Conservation (phyloP, 1,284 basidiomycete species). For the Ganoderma lucidum region DNA sequence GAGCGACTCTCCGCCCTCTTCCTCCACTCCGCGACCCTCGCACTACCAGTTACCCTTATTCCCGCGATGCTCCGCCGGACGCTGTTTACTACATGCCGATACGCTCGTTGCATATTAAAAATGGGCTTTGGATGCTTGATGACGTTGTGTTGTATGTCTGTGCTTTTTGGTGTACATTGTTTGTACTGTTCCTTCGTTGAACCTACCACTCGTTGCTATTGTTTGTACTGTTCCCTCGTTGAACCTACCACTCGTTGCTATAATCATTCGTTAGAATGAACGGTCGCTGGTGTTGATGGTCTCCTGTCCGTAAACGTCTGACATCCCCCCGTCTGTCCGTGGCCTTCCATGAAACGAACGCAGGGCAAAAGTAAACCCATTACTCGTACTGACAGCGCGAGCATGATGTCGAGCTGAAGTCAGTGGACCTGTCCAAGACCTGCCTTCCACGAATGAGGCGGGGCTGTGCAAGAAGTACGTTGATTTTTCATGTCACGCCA, state of each 20-base stretch:
- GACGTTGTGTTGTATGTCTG: neutral
- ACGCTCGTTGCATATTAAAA: neutral
- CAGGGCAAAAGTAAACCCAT: too few species aligned
- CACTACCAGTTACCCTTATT: too few species aligned
- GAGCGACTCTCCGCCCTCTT: conserved; percentile 2
- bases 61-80: neutral
- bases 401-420: too few species aligned
- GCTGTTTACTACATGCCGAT: neutral
- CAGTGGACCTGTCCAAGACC: too few species aligned
- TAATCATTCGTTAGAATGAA: neutral
- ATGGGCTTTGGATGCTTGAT: neutral
- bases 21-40: neutral
- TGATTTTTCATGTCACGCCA: too few species aligned
- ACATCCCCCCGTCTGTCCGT: neutral
- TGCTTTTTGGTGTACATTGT: neutral
- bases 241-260: neutral
- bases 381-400: too few species aligned
- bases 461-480: too few species aligned
- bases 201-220: neutral
- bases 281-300: neutral
- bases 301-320: neutral
- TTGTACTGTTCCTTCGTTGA: conserved; percentile 4
- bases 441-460: too few species aligned
- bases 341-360: too few species aligned
- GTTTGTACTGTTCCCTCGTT: conserved; percentile 1